Base-by-base conservation (phyloP, 148 eudicot genomes). In the Limonium bicolor region DNA sequence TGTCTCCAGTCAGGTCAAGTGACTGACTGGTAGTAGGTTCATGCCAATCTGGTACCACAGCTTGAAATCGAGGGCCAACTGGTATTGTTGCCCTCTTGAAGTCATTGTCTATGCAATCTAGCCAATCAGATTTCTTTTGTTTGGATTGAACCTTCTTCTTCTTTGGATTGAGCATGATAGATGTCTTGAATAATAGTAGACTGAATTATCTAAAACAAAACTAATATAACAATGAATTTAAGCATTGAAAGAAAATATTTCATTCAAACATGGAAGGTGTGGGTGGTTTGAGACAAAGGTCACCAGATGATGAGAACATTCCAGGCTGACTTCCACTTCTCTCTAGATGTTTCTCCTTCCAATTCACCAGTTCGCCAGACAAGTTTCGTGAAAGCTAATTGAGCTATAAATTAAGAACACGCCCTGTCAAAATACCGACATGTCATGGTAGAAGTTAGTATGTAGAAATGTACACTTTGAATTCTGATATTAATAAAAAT, bases 51-150 rank as follows among this genome's bases (percentile, higher is more conserved):
- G 86, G 80, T 12, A 77, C 51, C 22, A 51, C 64, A 16, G 64
- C 90, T 53, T 80, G 90, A 62, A 85, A 85, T 17, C 73, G 70
- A 16, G 75, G 78, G n/a, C 95, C 90, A 16, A 80, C 46, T 9
- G 95, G 95, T 42, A 85, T 67, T 45, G 62, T 74, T 28, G 65
- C 53, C 43, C 40, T 61, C 22, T 48, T 50, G 15, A 15, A 26
- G 12, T 55, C 49, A 41, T 58, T 55, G 8, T 54, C 56, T 36
- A 72, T 9, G 49, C 53, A 55, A 17, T 53, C 36, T 23, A 72
- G 51, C 70, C 75, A 61, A 55, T 53, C 68, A 42, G 31, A 51
- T 7, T 50, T 26, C 43, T 50, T 66, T 43, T 59, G 46, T 7
- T 60, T 45, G n/a, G 64, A 44, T 24, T 41, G 48, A 45, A 22